A percentile compares a stretch with the other conserved stretches of the same genome.
Evolutionary conservation across 345 rosid species (phyloP).

Genomic region (Citrus sp.): DNA sequence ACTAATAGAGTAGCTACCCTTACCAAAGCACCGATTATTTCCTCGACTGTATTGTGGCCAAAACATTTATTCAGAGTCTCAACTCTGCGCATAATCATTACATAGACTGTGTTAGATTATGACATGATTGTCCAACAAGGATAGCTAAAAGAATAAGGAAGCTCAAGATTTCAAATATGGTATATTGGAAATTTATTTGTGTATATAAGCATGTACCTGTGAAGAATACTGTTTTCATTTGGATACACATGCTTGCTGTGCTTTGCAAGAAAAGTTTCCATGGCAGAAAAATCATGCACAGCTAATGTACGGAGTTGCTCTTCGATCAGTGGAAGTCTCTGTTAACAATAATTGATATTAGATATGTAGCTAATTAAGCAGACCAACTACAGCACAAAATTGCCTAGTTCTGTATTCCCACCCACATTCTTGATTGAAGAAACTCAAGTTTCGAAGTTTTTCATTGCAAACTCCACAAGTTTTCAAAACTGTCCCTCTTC

Average conservation of each 20-base stretch:
- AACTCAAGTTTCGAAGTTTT: no score
- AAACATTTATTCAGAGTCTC: constrained; percentile 1
- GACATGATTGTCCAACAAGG: background rate
- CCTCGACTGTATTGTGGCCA: background rate
- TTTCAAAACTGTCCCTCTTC: no score
- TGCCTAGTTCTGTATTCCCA: no score
- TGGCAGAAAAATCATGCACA: background rate
- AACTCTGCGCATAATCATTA: background rate
- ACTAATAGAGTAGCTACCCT: background rate
- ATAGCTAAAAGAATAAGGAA: background rate
- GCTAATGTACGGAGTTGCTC: background rate
- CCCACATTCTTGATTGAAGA: no score
- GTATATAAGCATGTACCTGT: background rate
- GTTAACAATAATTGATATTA: background rate
- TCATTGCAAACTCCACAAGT: no score
- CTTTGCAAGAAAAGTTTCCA: constrained; percentile 3
- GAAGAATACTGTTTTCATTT: background rate
- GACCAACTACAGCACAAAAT: no score
- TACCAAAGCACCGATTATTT: constrained; percentile 1
- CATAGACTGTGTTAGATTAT: background rate
- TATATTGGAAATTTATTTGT: background rate
- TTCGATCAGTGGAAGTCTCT: constrained; percentile 7
- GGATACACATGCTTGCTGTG: background rate
- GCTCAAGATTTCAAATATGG: background rate
- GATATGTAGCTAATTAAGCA: background rate